Percentiles rank a stretch among this genome's conserved stretches.
Conservation (phyloP, 106 monocot species). For the Dendrobium huoshanense region DNA sequence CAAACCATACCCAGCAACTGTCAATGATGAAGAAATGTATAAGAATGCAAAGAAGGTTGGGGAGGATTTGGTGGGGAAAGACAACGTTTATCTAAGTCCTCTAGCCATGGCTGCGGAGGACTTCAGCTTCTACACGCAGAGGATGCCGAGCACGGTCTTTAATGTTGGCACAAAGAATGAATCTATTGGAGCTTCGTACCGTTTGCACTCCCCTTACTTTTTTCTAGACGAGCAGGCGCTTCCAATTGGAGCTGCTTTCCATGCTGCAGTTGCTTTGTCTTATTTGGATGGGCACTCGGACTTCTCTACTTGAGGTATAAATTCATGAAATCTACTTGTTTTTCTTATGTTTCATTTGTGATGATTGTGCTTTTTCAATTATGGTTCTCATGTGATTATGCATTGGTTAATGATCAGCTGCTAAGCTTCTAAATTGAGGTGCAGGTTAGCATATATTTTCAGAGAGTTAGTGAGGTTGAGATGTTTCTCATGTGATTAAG, state of each 20-base stretch:
- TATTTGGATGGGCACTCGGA: slow-evolving; percentile 26
- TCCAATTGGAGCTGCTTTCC: slow-evolving; percentile 65
- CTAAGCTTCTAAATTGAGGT: too few species aligned
- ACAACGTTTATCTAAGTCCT: slow-evolving; percentile 11
- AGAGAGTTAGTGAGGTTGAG: too few species aligned
- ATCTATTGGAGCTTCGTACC: slow-evolving; percentile 18
- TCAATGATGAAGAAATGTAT: slow-evolving; percentile 56
- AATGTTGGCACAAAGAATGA: slow-evolving; percentile 40
- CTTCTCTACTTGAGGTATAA: too few species aligned
- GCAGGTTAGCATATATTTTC: too few species aligned
- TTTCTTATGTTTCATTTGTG: too few species aligned
- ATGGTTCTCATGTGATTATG: too few species aligned
- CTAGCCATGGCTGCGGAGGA: slow-evolving; percentile 53
- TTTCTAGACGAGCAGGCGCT: slow-evolving; percentile 54
- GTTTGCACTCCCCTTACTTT: slow-evolving; percentile 53
- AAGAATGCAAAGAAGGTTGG: slow-evolving; percentile 37
- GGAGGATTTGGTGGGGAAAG: slow-evolving; percentile 30
- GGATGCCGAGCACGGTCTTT: slow-evolving; percentile 40
- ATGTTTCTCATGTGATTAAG: too few species aligned
- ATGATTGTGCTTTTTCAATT: too few species aligned
- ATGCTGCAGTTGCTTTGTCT: slow-evolving; percentile 57
- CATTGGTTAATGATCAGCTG: too few species aligned
- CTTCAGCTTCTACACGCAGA: slow-evolving; percentile 60
- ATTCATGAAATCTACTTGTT: too few species aligned
- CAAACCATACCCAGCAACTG: slow-evolving; percentile 43